A percentile compares a stretch with the other conserved stretches of the same genome.
phyloP scores from a whole-genome alignment of 768 basidiomycete species.

The Epithele typhae region DNA sequence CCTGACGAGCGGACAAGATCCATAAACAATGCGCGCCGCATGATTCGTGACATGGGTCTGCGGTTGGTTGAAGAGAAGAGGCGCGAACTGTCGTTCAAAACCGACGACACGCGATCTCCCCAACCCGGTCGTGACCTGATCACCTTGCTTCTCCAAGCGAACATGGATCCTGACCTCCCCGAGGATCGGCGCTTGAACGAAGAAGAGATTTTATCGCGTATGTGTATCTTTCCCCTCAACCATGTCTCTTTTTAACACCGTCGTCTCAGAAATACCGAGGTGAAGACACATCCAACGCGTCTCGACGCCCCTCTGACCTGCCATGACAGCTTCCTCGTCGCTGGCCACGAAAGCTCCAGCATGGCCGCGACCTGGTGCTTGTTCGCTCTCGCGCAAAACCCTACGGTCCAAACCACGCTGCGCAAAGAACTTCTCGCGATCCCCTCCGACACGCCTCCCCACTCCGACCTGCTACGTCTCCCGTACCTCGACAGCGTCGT shows the following conservation, averaged over 20 bases:
- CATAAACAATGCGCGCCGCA: slow-evolving; percentile 3
- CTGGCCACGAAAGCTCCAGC: slow-evolving; percentile 39
- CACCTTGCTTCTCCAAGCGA: slow-evolving; percentile 56
- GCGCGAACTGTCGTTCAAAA: neutral
- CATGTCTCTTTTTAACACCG: too few species aligned
- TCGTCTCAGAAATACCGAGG: neutral
- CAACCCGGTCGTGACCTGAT: slow-evolving; percentile 48
- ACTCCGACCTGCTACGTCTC: slow-evolving; percentile 62
- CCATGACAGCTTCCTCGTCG: slow-evolving; percentile 21
- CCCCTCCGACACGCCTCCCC: slow-evolving; percentile 44
- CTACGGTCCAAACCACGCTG: slow-evolving; percentile 31
- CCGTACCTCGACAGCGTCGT: slow-evolving; percentile 67
- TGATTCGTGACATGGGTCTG: slow-evolving; percentile 24
- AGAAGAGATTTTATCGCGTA: slow-evolving; percentile 53
- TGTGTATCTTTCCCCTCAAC: slow-evolving; percentile 15
- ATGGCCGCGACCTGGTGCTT: slow-evolving; percentile 31
- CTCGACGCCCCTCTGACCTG: neutral
- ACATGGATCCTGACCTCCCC: slow-evolving; percentile 56
- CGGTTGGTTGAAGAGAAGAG: slow-evolving; percentile 28
- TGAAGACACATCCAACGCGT: neutral
- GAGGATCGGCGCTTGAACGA: slow-evolving; percentile 54
- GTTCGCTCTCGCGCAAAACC: slow-evolving; percentile 32
- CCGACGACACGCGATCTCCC: slow-evolving; percentile 10
- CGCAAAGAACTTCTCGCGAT: slow-evolving; percentile 38
- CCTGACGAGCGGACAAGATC: neutral